Evolutionary conservation across 768 basidiomycete species (phyloP), one percentile per base, ranked within the genome.

Genomic region (Rhodocollybia butyracea): DNA sequence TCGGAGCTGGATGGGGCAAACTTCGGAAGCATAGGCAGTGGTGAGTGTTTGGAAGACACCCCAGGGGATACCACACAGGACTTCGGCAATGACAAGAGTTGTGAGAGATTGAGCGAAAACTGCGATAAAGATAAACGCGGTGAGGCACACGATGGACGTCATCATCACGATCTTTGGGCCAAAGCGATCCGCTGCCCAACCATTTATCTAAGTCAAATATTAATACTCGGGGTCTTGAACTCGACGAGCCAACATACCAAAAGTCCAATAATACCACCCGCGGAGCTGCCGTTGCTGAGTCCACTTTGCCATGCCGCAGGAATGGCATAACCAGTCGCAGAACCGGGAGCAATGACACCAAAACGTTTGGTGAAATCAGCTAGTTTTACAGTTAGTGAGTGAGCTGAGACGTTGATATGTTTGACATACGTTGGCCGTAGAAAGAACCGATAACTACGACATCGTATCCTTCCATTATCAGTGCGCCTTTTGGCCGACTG

Each of bases 391-490:
- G 55, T 31, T 60, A 57, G 32, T 52, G 59, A 26, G 55, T 60
- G 29, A 57, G 58, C 4, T 54, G 57, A 22, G 13, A 63, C 57
- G 56, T 58, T 24, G 17, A 39, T 10, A 5, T 27, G 12, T 15
- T 29, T 15, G 6, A 29, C 34, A 40, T 57, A 40, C 40, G 56
- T 41, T 21, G 42, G 39, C 22, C 42, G 10, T 30, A 39, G 43
- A 52, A 41, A n/a, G 36, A 51, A 59, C 57, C 54, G 48, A 64
- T 59, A 24, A 64, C 63, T 4, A 64, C 61, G 40, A 64, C 63
- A 31, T 64, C 63, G 52, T 64, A 64, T 5, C 63, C 63, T 54
- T 64, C 63, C 63, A 65, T 65, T 17, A 65, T 58, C 13, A 63
- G 55, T 27, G 64, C n/a, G n/a, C n/a, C n/a, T n/a, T n/a, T n/a